These are phyloP conservation scores for Kodamaea sp. DNA, from an alignment of 1,139 yeast species.

Conservation along the genomic window DNA sequence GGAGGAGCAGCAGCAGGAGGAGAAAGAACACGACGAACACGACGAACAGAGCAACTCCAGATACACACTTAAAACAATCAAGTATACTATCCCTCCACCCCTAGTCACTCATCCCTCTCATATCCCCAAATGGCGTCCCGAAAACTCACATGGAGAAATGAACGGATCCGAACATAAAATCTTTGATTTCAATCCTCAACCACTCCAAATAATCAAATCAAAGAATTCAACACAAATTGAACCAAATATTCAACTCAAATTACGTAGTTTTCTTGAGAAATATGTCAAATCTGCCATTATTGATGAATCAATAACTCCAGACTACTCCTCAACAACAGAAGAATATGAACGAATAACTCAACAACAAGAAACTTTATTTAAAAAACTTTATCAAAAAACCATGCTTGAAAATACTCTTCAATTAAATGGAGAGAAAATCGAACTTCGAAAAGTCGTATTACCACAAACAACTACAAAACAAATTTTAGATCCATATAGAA, in stretches of 20 bases:
- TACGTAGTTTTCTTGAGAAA: constrained; percentile 51
- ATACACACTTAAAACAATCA: constrained; percentile 40
- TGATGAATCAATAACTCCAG: constrained; percentile 34
- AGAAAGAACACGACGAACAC: constrained; percentile 4
- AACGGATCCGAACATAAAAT: constrained; percentile 41
- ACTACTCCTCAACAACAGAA: constrained; percentile 30
- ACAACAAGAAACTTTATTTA: constrained; percentile 32
- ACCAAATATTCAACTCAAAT: constrained; percentile 34
- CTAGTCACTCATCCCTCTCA: constrained; percentile 78
- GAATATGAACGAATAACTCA: constrained; percentile 31
- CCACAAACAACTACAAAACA: constrained; percentile 44
- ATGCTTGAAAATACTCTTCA: constrained; percentile 36
- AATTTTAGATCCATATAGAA: constrained; percentile 40
- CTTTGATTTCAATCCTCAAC: constrained; percentile 29
- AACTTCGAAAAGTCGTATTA: constrained; percentile 41
- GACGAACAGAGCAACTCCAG: constrained; percentile 18
- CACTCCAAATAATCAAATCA: constrained; percentile 24
- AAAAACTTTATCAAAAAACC: constrained; percentile 30
- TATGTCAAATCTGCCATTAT: constrained; percentile 44
- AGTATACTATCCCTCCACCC: constrained; percentile 52
- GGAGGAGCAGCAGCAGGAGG: constrained; percentile 12
- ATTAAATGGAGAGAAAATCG: constrained; percentile 42
- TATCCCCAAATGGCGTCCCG: constrained; percentile 57
- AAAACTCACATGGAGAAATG: constrained; percentile 38
- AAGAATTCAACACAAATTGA: constrained; percentile 18